Percentiles rank a stretch among this genome's conserved stretches.
Conservation (phyloP, 495 filamentous ascomycete genomes). For the Penicillium robsamsonii region DNA sequence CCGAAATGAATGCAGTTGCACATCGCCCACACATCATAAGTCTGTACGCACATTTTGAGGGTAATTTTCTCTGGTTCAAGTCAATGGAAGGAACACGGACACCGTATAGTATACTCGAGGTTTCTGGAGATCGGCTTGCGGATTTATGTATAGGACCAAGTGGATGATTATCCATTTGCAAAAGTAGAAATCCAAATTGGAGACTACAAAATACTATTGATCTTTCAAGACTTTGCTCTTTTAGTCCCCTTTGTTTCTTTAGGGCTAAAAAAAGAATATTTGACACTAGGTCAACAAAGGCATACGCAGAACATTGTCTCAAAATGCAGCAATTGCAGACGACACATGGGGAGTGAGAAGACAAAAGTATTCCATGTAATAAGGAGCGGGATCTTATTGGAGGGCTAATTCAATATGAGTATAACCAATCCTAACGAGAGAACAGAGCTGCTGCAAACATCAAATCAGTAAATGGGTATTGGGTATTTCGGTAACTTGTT, state of each 20-base stretch:
- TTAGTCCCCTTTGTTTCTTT: neutral
- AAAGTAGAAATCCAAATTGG: neutral
- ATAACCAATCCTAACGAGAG: too few species aligned
- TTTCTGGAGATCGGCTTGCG: neutral
- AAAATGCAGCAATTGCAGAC: neutral
- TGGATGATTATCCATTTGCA: neutral
- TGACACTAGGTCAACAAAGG: neutral
- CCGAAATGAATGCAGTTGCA: constrained; percentile 4
- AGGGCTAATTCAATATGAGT: neutral
- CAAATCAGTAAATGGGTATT: neutral
- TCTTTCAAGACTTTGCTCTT: neutral
- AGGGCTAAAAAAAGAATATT: too few species aligned
- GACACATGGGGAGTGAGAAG: neutral
- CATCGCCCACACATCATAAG: neutral
- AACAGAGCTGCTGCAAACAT: neutral
- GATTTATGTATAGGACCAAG: neutral
- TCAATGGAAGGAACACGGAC: neutral
- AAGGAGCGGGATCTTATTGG: neutral
- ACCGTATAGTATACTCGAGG: neutral
- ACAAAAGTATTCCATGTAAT: neutral
- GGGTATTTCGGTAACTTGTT: neutral
- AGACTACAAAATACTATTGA: neutral
- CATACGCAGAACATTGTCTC: neutral
- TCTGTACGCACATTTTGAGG: constrained; percentile 2
- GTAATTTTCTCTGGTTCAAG: too few species aligned